Conservation (phyloP, 2,329 filamentous ascomycete genomes). For the Cordyceps cateniannulata region DNA sequence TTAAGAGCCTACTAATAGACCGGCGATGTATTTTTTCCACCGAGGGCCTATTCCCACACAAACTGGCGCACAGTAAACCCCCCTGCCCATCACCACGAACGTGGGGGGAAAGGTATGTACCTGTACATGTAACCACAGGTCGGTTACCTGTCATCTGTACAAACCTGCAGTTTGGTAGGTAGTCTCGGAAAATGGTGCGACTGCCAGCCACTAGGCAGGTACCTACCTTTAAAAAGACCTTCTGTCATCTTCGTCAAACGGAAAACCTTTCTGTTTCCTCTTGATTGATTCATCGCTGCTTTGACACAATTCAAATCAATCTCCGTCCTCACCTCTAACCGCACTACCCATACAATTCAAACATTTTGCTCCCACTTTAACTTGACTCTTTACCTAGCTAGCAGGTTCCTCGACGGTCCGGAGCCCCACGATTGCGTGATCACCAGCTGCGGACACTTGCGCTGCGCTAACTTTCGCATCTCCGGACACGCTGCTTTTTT, state of each 20-base stretch:
- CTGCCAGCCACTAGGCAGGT: background rate
- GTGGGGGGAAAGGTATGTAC: background rate
- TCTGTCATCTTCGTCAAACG: background rate
- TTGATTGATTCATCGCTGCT: too few relatives aligned
- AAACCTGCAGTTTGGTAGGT: too few relatives aligned
- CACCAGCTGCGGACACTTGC: constrained; percentile 2
- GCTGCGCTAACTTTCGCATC: constrained; percentile 7
- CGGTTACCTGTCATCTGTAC: background rate
- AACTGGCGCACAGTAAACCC: background rate
- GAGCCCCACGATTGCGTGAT: constrained; percentile 28
- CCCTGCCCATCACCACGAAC: background rate
- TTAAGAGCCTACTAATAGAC: too few relatives aligned
- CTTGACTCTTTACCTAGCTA: background rate
- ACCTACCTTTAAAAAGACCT: constrained; percentile 1
- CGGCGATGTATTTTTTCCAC: too few relatives aligned
- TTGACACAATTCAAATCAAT: too few relatives aligned
- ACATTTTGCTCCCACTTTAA: background rate
- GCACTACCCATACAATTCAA: background rate
- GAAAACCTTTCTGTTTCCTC: background rate
- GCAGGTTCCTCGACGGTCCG: constrained; percentile 15
- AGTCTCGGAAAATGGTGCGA: background rate
- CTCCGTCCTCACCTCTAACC: background rate
- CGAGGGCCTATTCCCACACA: background rate
- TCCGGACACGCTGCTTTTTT: constrained; percentile 12
- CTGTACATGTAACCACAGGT: background rate